A percentile compares a stretch with the other conserved stretches of the same genome.
Conservation (phyloP, 2,329 filamentous ascomycete species). For the Colletotrichum sp. region DNA sequence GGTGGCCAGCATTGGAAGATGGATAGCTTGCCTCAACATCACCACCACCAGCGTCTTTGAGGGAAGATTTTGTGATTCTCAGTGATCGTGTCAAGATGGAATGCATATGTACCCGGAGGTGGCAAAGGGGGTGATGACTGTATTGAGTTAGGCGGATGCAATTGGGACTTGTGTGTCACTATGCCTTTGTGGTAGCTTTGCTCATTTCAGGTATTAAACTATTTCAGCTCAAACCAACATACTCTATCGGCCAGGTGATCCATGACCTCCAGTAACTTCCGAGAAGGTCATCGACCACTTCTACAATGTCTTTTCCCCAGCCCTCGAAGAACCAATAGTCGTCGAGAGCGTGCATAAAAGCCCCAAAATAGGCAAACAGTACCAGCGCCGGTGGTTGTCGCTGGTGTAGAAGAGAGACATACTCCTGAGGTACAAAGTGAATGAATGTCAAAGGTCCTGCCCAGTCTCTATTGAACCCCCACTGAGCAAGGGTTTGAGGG, state of each 20-base stretch:
- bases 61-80: background rate
- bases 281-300: conserved; percentile 22
- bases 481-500: background rate
- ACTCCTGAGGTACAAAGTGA: conserved; percentile 18
- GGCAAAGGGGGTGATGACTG: background rate
- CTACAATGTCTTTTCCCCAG: conserved; percentile 24
- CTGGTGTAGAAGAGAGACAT: conserved; percentile 25
- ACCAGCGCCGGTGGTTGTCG: conserved; percentile 24
- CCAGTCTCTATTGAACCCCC: conserved; percentile 23
- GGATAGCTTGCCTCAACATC: background rate
- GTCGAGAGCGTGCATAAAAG: conserved; percentile 11
- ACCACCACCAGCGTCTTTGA: background rate
- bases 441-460: conserved; percentile 23
- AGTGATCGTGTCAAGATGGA: background rate
- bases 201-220: no score
- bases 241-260: conserved; percentile 13
- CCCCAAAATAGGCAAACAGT: conserved; percentile 24
- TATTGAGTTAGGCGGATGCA: background rate
- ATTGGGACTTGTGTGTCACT: background rate
- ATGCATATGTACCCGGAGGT: background rate
- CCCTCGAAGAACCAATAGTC: conserved; percentile 23
- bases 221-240: background rate
- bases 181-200: background rate
- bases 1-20: background rate
- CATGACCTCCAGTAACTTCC: conserved; percentile 23